Evolutionary conservation across 768 basidiomycete species (phyloP).

Genomic region (Kwoniella europaea): DNA sequence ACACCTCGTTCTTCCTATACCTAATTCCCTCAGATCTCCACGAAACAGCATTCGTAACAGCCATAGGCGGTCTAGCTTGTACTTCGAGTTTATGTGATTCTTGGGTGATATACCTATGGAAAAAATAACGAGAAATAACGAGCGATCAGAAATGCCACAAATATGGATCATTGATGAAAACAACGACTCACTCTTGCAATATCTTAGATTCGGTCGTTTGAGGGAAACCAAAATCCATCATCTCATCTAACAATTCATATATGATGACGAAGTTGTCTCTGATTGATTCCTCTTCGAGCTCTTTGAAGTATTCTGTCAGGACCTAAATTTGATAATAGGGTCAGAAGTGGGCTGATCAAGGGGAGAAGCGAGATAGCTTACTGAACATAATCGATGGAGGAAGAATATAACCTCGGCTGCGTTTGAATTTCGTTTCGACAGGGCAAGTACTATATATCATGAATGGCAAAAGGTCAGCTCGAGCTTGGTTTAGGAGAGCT

Average conservation of each 20-base stretch:
- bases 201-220: slow-evolving; percentile 99
- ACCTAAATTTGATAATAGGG: slow-evolving; percentile 63
- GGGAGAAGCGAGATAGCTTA: slow-evolving; percentile 31
- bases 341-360: neutral
- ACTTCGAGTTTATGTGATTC: slow-evolving; percentile 96
- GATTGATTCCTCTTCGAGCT: slow-evolving; percentile 98
- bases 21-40: slow-evolving; percentile 97
- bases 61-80: slow-evolving; percentile 89
- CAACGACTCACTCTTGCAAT: slow-evolving; percentile 77
- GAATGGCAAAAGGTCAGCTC: neutral
- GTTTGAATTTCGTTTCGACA: slow-evolving; percentile 94
- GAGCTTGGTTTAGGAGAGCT: neutral
- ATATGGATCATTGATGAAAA: no score
- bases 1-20: slow-evolving; percentile 98
- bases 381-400: slow-evolving; percentile 80
- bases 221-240: slow-evolving; percentile 99
- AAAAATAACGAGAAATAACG: neutral
- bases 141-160: neutral
- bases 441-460: slow-evolving; percentile 73
- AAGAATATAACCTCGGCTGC: slow-evolving; percentile 96
- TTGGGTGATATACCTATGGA: slow-evolving; percentile 87
- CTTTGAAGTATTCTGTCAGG: slow-evolving; percentile 97
- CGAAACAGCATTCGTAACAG: slow-evolving; percentile 96
- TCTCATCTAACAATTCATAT: slow-evolving; percentile 97
- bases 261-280: slow-evolving; percentile 99